Conservation (phyloP, 2,329 filamentous ascomycete genomes). For the Colletotrichum godetiae region DNA sequence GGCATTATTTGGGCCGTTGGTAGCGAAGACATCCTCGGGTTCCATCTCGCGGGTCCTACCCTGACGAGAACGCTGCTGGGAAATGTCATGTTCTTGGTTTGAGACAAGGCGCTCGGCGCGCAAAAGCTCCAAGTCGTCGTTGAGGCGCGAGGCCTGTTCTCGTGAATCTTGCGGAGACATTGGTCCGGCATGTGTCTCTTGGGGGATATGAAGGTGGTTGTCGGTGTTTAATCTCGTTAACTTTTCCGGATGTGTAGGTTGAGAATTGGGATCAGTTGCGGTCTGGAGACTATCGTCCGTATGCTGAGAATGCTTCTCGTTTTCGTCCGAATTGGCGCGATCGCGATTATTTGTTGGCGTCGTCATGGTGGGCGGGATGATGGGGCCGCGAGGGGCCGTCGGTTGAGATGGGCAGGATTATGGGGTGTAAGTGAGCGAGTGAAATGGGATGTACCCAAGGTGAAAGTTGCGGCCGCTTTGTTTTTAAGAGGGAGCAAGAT, state of each 20-base stretch:
- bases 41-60: conserved; percentile 48
- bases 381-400: neutral
- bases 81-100: conserved; percentile 51
- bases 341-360: conserved; percentile 8
- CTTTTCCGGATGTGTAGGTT: conserved; percentile 13
- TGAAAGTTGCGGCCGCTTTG: neutral
- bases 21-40: conserved; percentile 57
- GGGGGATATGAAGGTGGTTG: conserved; percentile 3
- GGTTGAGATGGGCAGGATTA: neutral
- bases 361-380: conserved; percentile 15
- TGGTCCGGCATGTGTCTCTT: neutral
- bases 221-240: conserved; percentile 21
- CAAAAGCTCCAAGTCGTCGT: conserved; percentile 62
- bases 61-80: conserved; percentile 40
- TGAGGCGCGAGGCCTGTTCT: conserved; percentile 51
- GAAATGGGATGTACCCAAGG: neutral
- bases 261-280: conserved; percentile 22
- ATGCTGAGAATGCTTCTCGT: conserved; percentile 37
- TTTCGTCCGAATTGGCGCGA: conserved; percentile 35
- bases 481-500: neutral
- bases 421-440: neutral
- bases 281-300: conserved; percentile 34
- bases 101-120: conserved; percentile 60
- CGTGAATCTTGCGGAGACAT: conserved; percentile 35
- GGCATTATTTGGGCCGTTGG: conserved; percentile 47